Base-by-base conservation (phyloP, 176 grass and related monocot genomes). In the Musa acuminata region DNA sequence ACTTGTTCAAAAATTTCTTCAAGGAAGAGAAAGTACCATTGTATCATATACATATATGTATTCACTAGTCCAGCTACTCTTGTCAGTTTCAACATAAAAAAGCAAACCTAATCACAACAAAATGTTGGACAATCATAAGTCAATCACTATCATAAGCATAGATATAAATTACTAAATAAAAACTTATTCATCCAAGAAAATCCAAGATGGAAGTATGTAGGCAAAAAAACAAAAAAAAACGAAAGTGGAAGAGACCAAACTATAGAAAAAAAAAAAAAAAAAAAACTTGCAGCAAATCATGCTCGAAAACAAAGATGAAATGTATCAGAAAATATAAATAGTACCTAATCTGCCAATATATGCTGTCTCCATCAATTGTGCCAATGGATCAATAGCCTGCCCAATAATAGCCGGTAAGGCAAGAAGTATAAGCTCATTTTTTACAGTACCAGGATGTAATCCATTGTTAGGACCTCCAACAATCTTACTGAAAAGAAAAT, bases 271-370 rank as follows among this genome's bases (percentile, higher is more conserved):
- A 26, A 4, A 4, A 35, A 35, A 35, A n/a, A n/a, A n/a, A n/a
- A 43, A 43, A 43, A 43, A 43, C 35, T 43, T 43, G 35, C 35
- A 43, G 4, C 35, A 6, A 23, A 23, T 49, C 14, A 65, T 13
- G 16, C 11, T 29, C 14, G 51, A 79, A 7, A 43, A 19, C 20
- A 72, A 72, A 22, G 57, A 62, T 62, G 21, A 20, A 43, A 21
- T 71, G 22, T 43, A 6, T 43, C 11, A 8, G 5, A 11, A 65
- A 69, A 82, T 11, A 60, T 21, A 81, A 35, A 54, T 24, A 76
- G 19, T 84, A 97, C 94, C 90, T 90, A 97, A 87, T 97, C 87
- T 88, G 51, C 87, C 94, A 69, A 97, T 85, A 58, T 93, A 93
- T 52, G 87, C 94, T 74, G 94, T 93, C 84, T 97, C 94, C 94